Conservation (phyloP, 176 grass and related monocot species). For the Bothriochloa decipiens region DNA sequence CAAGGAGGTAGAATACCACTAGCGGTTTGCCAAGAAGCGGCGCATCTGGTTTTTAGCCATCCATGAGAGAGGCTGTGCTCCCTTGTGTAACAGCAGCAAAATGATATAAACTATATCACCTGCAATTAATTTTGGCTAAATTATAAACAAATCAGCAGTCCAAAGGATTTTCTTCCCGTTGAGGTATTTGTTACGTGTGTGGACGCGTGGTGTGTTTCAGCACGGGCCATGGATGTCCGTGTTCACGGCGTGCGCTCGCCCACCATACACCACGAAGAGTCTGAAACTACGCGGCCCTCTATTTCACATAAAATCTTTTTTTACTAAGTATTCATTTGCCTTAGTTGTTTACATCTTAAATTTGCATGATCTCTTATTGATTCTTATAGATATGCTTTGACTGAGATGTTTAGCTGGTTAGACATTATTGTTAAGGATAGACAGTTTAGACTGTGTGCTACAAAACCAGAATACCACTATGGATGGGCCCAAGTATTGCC, state of each 20-base stretch:
- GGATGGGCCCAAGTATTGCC: background rate
- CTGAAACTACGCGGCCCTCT: background rate
- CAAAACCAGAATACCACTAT: background rate
- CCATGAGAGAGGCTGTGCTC: background rate
- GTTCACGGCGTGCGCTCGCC: too few species aligned
- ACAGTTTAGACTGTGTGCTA: background rate
- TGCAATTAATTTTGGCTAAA: background rate
- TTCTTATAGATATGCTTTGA: background rate
- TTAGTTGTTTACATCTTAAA: background rate
- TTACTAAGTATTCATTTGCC: background rate
- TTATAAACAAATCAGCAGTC: background rate
- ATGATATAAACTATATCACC: background rate
- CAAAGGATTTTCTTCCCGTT: background rate
- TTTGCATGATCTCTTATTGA: background rate
- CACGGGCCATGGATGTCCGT: background rate
- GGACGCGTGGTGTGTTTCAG: background rate
- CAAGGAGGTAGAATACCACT: background rate
- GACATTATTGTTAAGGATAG: background rate
- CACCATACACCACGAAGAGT: background rate
- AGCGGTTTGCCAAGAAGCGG: background rate
- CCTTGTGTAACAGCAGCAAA: background rate
- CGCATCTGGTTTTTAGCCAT: too few species aligned
- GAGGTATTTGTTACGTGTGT: background rate
- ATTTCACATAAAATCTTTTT: background rate
- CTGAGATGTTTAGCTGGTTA: background rate